A percentile compares a stretch with the other conserved stretches of the same genome.
Conservation (phyloP, 306 rosid species). For the Quercus robur region DNA sequence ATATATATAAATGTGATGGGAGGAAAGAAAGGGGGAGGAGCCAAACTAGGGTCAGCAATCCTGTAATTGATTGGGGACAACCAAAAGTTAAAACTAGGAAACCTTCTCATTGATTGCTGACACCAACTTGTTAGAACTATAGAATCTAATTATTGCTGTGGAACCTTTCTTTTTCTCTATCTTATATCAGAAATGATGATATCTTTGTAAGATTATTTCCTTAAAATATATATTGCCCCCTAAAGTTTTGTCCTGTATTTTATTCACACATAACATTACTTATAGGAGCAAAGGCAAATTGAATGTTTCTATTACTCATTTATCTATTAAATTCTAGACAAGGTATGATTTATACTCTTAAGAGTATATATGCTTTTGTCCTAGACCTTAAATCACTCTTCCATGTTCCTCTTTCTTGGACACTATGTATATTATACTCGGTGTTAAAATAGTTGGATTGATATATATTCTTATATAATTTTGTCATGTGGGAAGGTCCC, state of each 20-base stretch:
- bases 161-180: not conserved
- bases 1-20: conserved; percentile 5
- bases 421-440: not conserved
- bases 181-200: not conserved
- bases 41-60: not conserved
- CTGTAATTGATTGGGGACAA: conserved; percentile 21
- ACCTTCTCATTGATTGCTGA: conserved; percentile 22
- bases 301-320: not conserved
- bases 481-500: conserved; percentile 31
- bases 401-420: conserved; percentile 20
- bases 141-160: conserved; percentile 11
- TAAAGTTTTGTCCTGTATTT: not conserved
- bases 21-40: not conserved
- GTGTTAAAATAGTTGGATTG: not conserved
- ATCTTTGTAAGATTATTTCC: not conserved
- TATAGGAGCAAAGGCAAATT: not conserved
- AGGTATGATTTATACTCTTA: not conserved
- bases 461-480: not conserved
- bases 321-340: not conserved
- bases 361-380: not conserved
- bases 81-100: conserved; percentile 32
- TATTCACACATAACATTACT: not conserved
- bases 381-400: conserved; percentile 9
- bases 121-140: conserved; percentile 22
- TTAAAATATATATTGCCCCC: not conserved